Percentiles rank a stretch among this genome's conserved stretches.
phyloP scores from a whole-genome alignment of 257 asterid genomes.

The Prunella vulgaris region DNA sequence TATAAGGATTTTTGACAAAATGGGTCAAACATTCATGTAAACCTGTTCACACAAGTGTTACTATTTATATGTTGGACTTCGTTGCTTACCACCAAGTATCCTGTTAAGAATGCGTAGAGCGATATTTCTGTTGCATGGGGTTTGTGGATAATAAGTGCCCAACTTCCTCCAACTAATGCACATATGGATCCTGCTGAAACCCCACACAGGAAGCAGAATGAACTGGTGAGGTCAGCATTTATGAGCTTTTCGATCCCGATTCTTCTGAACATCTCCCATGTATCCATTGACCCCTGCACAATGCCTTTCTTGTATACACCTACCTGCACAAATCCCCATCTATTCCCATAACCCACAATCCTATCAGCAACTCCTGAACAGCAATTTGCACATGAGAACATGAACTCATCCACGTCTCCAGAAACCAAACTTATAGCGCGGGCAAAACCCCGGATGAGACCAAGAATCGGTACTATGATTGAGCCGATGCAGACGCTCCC shows the following conservation, averaged over 20 bases:
- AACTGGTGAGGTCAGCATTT: conserved; percentile 48
- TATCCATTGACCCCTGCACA: conserved; percentile 39
- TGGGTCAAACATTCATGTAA: no score
- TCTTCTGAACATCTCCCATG: conserved; percentile 47
- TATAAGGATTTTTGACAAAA: no score
- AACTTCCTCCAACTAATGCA: conserved; percentile 39
- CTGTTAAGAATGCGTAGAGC: conserved; percentile 38
- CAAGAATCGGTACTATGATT: conserved; percentile 34
- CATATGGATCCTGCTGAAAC: conserved; percentile 38
- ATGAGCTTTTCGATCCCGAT: conserved; percentile 37
- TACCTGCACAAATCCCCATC: conserved; percentile 52
- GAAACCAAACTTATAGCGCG: conserved; percentile 34
- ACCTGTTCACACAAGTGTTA: no score
- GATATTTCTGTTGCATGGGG: conserved; percentile 41
- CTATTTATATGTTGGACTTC: not conserved
- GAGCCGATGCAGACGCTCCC: conserved; percentile 49
- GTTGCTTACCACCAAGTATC: conserved; percentile 41
- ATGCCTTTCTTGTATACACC: conserved; percentile 46
- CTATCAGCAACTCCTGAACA: conserved; percentile 34
- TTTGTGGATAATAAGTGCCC: conserved; percentile 34
- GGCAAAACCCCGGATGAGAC: conserved; percentile 32
- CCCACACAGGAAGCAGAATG: conserved; percentile 53
- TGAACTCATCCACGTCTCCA: conserved; percentile 53
- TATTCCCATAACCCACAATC: conserved; percentile 31
- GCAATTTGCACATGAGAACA: conserved; percentile 51